These are phyloP conservation scores for Leptomonas pyrrhocoris DNA, from an alignment of 208 protist species.

Conservation along the genomic window DNA sequence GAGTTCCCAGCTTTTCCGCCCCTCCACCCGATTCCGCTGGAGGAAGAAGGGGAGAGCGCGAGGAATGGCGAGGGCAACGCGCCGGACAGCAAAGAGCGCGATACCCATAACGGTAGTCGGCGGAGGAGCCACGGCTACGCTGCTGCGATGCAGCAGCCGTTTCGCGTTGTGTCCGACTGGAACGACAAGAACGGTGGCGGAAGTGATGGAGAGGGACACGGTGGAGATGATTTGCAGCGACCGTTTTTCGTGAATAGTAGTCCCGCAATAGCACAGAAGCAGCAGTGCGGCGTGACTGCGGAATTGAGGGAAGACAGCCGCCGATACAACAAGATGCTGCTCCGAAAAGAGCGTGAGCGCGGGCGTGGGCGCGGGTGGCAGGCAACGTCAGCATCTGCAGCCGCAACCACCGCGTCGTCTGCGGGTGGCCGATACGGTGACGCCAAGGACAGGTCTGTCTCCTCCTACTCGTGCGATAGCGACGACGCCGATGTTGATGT, in stretches of 20 bases:
- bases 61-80: too few relatives aligned
- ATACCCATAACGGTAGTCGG: too few relatives aligned
- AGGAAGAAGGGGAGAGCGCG: not conserved
- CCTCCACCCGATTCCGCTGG: constrained; percentile 29
- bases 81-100: too few relatives aligned
- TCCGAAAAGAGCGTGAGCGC: constrained; percentile 44
- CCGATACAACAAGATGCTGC: constrained; percentile 71
- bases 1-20: constrained; percentile 27
- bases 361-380: constrained; percentile 27
- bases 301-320: not conserved
- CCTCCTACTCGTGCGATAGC: not conserved
- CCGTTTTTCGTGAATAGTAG: not conserved
- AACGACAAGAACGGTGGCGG: not conserved
- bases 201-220: not conserved
- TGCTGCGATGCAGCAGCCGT: not conserved
- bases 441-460: constrained; percentile 14
- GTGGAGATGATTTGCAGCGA: too few relatives aligned
- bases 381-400: not conserved
- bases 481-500: constrained; percentile 7
- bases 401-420: not conserved
- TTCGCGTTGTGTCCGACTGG: not conserved
- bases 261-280: not conserved
- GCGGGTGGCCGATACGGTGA: not conserved
- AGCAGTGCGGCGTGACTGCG: too few relatives aligned
- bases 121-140: constrained; percentile 1